These are phyloP conservation scores for Jackrogersella multiformis DNA, from an alignment of 495 filamentous ascomycete genomes.

Conservation along the genomic window DNA sequence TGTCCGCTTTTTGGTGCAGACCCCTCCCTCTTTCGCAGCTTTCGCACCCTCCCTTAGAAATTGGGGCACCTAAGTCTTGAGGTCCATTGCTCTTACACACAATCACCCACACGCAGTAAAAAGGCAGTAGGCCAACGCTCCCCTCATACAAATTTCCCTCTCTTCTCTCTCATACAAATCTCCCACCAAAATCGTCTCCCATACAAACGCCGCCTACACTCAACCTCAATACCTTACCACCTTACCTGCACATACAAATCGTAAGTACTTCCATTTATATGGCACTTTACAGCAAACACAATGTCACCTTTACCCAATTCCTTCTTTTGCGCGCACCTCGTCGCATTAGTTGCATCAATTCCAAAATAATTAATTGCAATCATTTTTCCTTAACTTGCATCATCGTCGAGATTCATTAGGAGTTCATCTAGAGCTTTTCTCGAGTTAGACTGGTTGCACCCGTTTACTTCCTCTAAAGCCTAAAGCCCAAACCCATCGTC, in stretches of 20 bases:
- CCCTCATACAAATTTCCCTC: slow-evolving; percentile 66
- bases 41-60: slow-evolving; percentile 49
- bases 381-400: slow-evolving; percentile 24
- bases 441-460: slow-evolving; percentile 20
- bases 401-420: slow-evolving; percentile 21
- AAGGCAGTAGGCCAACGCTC: slow-evolving; percentile 58
- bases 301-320: slow-evolving; percentile 47
- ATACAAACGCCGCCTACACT: slow-evolving; percentile 64
- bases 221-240: slow-evolving; percentile 51
- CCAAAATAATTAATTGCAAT: neutral
- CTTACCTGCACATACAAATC: slow-evolving; percentile 47
- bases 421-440: slow-evolving; percentile 25
- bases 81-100: slow-evolving; percentile 38
- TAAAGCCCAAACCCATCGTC: slow-evolving; percentile 24
- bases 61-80: slow-evolving; percentile 47
- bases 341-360: slow-evolving; percentile 19
- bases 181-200: slow-evolving; percentile 58
- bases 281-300: slow-evolving; percentile 44
- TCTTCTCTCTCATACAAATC: slow-evolving; percentile 70
- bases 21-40: slow-evolving; percentile 32
- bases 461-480: neutral
- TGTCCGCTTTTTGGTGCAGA: slow-evolving; percentile 44
- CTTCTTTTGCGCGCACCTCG: slow-evolving; percentile 8
- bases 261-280: slow-evolving; percentile 53
- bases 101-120: slow-evolving; percentile 70